Percentiles rank a stretch among this genome's conserved stretches.
These are phyloP conservation scores for Pleodorina starrii DNA, from an alignment of 139 green algal species.

Conservation along the genomic window DNA sequence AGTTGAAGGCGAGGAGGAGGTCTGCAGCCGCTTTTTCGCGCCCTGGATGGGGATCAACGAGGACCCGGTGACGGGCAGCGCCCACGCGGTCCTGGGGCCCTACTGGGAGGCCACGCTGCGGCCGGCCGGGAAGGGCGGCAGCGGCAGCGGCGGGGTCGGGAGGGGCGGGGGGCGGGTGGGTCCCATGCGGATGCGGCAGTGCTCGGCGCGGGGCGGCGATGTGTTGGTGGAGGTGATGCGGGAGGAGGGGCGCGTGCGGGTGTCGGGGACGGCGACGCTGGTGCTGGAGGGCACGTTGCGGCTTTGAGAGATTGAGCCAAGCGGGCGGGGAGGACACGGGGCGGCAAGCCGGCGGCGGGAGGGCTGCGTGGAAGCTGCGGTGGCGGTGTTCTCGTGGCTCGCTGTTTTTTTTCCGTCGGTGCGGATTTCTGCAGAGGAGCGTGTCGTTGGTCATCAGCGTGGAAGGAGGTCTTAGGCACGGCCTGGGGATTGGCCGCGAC, in stretches of 20 bases:
- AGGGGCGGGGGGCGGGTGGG: background rate
- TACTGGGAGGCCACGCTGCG: conserved; percentile 69
- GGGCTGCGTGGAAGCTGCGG: no score
- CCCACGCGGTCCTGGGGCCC: conserved; percentile 77
- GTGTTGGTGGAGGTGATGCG: conserved; percentile 45
- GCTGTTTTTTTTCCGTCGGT: no score
- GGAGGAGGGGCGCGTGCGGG: conserved; percentile 14
- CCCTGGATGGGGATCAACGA: conserved; percentile 88
- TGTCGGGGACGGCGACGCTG: conserved; percentile 38
- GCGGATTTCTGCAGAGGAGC: no score
- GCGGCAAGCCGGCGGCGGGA: no score
- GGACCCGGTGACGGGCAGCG: conserved; percentile 90
- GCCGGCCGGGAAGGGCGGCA: conserved; percentile 47
- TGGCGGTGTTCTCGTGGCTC: no score
- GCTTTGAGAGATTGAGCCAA: no score
- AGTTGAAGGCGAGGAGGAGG: no score
- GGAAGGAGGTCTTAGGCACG: no score
- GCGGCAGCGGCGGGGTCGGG: conserved; percentile 58
- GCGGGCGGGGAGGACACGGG: no score
- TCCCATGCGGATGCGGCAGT: conserved; percentile 65
- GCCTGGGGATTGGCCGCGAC: no score
- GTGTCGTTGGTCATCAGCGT: no score
- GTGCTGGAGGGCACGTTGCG: conserved; percentile 12
- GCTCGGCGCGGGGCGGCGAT: conserved; percentile 60
- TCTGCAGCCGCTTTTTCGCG: conserved; percentile 86